phyloP scores from a whole-genome alignment of 1,139 yeast genomes.

The Pichia cactophila region DNA sequence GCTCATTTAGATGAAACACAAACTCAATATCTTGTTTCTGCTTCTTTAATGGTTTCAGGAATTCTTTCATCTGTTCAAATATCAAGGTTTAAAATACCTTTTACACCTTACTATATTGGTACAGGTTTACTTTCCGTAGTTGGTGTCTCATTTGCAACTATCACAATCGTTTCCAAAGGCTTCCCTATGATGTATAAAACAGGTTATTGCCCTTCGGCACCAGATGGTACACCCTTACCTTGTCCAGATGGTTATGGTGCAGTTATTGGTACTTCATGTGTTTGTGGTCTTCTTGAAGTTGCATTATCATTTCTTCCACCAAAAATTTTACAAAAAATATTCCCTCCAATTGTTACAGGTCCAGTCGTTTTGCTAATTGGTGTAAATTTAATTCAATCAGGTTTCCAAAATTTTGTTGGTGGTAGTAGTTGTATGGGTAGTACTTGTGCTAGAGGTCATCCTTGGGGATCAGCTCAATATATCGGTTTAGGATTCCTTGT shows the following conservation, averaged over 20 bases:
- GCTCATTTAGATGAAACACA: slow-evolving; percentile 47
- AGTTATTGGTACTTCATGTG: slow-evolving; percentile 71
- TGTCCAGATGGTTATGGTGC: slow-evolving; percentile 90
- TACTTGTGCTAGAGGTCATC: slow-evolving; percentile 39
- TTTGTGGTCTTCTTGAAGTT: slow-evolving; percentile 70
- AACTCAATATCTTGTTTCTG: slow-evolving; percentile 68
- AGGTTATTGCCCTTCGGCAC: slow-evolving; percentile 59
- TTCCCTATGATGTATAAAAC: slow-evolving; percentile 70
- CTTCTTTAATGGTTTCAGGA: slow-evolving; percentile 71
- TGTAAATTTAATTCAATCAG: slow-evolving; percentile 54
- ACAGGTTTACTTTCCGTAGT: slow-evolving; percentile 84
- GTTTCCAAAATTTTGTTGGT: slow-evolving; percentile 81
- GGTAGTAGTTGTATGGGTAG: slow-evolving; percentile 62
- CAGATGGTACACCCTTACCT: slow-evolving; percentile 58
- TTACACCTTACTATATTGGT: slow-evolving; percentile 70
- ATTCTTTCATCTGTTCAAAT: slow-evolving; percentile 68
- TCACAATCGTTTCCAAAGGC: slow-evolving; percentile 67
- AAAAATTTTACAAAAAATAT: slow-evolving; percentile 54
- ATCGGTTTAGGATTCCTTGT: slow-evolving; percentile 84
- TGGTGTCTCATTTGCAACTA: slow-evolving; percentile 85
- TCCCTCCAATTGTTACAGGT: slow-evolving; percentile 89
- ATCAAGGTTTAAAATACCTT: slow-evolving; percentile 66
- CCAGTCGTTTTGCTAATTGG: slow-evolving; percentile 87
- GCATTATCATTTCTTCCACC: slow-evolving; percentile 71
- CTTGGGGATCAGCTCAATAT: slow-evolving; percentile 82